Evolutionary conservation across 345 rosid species (phyloP), one percentile per base, ranked within the genome.

Genomic region (Sonneratia alba): DNA sequence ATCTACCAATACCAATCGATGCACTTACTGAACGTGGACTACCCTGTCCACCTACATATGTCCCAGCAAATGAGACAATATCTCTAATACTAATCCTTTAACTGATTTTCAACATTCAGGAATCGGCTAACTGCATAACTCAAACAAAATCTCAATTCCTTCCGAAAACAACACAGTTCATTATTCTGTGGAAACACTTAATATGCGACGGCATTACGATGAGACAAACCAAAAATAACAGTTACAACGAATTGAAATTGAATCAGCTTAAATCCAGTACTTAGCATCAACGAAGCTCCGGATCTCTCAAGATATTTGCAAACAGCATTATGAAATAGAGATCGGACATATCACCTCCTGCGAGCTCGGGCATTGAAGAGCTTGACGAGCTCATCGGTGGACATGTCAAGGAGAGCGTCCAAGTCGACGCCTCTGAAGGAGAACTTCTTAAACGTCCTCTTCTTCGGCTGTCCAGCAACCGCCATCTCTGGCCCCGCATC

Each of bases 311-410:
- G 1, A 22, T 8, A 57, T 22, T 57, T 7, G 43, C 64, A 0
- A 3, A 24, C 11, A 71, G 45, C 51, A 5, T 48, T 27, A 61
- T 1, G 43, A 32, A 24, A 47, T 27, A 32, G 66, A 0, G 36
- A 27, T 27, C 6, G 19, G 8, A 38, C 3, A 57, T 5, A 6
- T 40, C 36, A 88, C 98, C 98, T 93, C 87, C 98, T 88, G 79
- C 98, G 97, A 79, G 92, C 89, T 65, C 98, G 91, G 40, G 98
- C 81, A 21, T 71, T 70, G 83, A 94, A 91, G 81, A 94, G 95
- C 88, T 91, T 87, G 53, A 91, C 98, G 68, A 94, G 97, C 56
- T 94, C 96, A 70, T 94, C 98, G 6, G 96, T 89, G 67, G 94
- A 86, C 97, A 93, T 93, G 74, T 93, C 98, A 22, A 93, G 87